phyloP scores from a whole-genome alignment of 164 flowering plant species.

The Akebia trifoliata region DNA sequence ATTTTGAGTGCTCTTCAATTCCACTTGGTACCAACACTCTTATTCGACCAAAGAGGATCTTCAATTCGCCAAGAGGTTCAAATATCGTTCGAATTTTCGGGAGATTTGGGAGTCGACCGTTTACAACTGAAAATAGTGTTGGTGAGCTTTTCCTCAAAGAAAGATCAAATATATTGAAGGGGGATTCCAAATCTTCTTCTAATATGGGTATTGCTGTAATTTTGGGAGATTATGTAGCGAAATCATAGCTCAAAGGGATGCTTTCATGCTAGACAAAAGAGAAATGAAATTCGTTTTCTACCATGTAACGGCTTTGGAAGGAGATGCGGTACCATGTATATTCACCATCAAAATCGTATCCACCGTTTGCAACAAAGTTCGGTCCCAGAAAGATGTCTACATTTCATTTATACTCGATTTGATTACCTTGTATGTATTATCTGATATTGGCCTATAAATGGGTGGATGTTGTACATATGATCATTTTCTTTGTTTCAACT shows the following conservation, averaged over 20 bases:
- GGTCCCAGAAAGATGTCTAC: constrained; percentile 5
- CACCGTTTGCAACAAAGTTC: neutral
- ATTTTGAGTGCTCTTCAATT: neutral
- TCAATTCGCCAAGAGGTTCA: constrained; percentile 12
- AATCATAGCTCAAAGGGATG: neutral
- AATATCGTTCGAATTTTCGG: constrained; percentile 1
- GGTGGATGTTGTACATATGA: constrained; percentile 13
- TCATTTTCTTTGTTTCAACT: neutral
- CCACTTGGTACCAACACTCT: neutral
- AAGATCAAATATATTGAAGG: constrained; percentile 7
- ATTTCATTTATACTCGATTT: constrained; percentile 2
- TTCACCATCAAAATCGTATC: neutral
- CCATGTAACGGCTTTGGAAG: neutral
- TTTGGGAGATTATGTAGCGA: constrained; percentile 16
- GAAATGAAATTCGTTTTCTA: neutral
- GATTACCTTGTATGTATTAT: constrained; percentile 11
- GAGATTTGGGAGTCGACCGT: constrained; percentile 11
- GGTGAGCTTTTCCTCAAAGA: constrained; percentile 11
- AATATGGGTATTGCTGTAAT: constrained; percentile 26
- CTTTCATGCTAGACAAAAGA: neutral
- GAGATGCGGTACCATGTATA: too few relatives aligned
- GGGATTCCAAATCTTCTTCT: constrained; percentile 11
- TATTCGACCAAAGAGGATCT: neutral
- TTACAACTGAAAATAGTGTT: constrained; percentile 6
- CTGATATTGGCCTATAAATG: constrained; percentile 6